phyloP scores from a whole-genome alignment of 352 stramenopile genomes.

The Phytopythium oedochilum region DNA sequence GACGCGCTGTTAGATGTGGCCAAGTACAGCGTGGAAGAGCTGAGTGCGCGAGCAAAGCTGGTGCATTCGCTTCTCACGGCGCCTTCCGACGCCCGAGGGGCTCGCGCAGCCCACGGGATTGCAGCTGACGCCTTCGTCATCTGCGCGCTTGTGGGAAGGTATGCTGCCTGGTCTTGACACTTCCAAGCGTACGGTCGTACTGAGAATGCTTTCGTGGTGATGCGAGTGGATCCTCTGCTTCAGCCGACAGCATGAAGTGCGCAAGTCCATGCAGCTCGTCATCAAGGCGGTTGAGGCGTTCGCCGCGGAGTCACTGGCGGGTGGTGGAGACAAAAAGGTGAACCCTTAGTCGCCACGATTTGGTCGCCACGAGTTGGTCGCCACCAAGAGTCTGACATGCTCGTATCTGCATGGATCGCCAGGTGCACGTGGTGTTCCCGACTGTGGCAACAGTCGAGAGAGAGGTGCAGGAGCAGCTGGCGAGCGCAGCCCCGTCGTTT shows the following conservation, averaged over 20 bases:
- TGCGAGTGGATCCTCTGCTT: background rate
- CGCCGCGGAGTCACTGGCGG: background rate
- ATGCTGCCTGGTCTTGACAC: no score
- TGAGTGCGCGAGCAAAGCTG: conserved; percentile 9
- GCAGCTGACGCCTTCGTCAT: conserved; percentile 38
- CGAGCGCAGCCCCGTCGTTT: background rate
- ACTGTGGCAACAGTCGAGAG: conserved; percentile 37
- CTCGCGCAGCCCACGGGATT: conserved; percentile 19
- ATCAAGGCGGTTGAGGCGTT: conserved; percentile 37
- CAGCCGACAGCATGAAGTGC: conserved; percentile 62
- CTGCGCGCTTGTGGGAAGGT: conserved; percentile 68
- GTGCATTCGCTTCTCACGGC: conserved; percentile 17
- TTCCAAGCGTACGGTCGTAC: background rate
- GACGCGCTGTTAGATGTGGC: conserved; percentile 27
- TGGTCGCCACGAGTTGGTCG: no score
- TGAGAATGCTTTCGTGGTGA: background rate
- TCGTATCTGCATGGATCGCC: background rate
- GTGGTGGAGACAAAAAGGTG: background rate
- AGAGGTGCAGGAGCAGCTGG: conserved; percentile 18
- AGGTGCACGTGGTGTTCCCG: conserved; percentile 58
- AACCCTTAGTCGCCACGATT: no score
- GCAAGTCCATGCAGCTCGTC: conserved; percentile 30
- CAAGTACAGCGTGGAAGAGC: conserved; percentile 9
- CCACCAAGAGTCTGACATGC: no score
- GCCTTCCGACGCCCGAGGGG: conserved; percentile 5